Evolutionary conservation across 2,329 filamentous ascomycete genomes (phyloP), one percentile per base, ranked within the genome.

Genomic region (Ceratocystis papillata): DNA sequence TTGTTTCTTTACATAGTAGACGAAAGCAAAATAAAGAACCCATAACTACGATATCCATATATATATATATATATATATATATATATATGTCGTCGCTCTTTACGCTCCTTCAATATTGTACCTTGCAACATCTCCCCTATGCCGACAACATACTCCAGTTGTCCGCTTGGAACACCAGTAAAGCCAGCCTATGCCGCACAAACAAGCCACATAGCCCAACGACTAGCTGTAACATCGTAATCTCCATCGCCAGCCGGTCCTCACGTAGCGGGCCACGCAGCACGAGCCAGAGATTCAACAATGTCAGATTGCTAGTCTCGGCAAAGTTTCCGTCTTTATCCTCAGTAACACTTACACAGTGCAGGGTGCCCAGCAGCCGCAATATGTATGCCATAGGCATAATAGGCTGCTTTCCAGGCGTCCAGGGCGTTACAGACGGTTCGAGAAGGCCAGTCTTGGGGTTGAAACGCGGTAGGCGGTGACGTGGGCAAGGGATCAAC

Each of bases 241-340:
- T 81, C 74, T 94, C 90, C 73, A 85, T 79, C 30, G 90, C 89
- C 65, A 99, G 80, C 59, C 84, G 81, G 76, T 96, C 89, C 75
- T 99, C 94, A 69, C 89, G 83, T 80, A 96, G 83, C 2, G 94
- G 92, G 0, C 94, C 94, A 74, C 92, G 87, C 89, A 91, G 96
- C 63, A 97, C 89, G 69, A 99, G 79, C 93, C 93, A 99, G 66
- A 99, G 81, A 74, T 99, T 99, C 70, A 99, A 80, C 61, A 99
- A 83, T 7, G 94, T 99, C 69, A 99, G 82, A 75, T 99, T 99
- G 70, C 85, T 90, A 22, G 87, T 93, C 76, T 94, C 88, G 28
- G 84, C 78, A 71, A 97, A 87, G 70, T 80, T 77, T 7, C 89
- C 89, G 65, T 86, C 77, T 45, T 84, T 79, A 72, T 93, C 85